Percentiles rank a stretch among this genome's conserved stretches.
These are phyloP conservation scores for Pyricularia sp. DNA, from an alignment of 2,329 filamentous ascomycete genomes.

Conservation along the genomic window DNA sequence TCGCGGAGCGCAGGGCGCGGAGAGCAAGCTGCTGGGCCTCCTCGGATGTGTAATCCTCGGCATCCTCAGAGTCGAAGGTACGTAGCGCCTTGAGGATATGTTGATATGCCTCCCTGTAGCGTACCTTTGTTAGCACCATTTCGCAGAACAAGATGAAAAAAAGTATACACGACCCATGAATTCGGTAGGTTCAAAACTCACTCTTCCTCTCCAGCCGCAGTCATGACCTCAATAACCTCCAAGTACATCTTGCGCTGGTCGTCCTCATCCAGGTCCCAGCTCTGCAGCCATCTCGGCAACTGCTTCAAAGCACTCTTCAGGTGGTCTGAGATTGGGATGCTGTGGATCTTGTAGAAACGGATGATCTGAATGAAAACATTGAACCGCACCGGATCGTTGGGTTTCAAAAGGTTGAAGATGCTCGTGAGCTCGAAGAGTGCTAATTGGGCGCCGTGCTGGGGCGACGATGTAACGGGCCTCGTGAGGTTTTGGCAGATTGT, in stretches of 20 bases:
- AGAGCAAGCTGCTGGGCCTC: conserved; percentile 53
- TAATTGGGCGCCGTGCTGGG: conserved; percentile 73
- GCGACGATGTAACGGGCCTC: conserved; percentile 77
- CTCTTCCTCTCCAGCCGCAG: conserved; percentile 68
- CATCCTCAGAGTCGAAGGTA: conserved; percentile 47
- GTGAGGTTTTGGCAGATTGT: conserved; percentile 83
- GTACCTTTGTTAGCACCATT: neutral
- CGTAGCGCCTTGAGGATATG: conserved; percentile 55
- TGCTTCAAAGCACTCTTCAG: conserved; percentile 76
- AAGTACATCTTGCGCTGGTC: conserved; percentile 79
- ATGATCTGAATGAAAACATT: conserved; percentile 87
- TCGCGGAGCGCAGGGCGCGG: conserved; percentile 43
- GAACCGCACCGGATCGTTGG: conserved; percentile 70
- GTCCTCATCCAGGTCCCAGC: conserved; percentile 76
- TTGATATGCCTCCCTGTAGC: conserved; percentile 49
- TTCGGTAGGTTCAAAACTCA: conserved; percentile 34
- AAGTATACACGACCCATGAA: neutral
- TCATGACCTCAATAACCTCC: conserved; percentile 71
- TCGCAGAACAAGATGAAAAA: neutral
- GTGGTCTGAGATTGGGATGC: conserved; percentile 63
- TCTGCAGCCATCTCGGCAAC: conserved; percentile 70
- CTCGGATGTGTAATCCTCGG: conserved; percentile 46
- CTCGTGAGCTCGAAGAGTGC: conserved; percentile 87
- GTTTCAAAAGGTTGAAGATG: conserved; percentile 86
- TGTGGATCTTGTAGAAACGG: conserved; percentile 65